Evolutionary conservation across 1,284 basidiomycete species (phyloP).

Genomic region (Ceratobasidium sp.): DNA sequence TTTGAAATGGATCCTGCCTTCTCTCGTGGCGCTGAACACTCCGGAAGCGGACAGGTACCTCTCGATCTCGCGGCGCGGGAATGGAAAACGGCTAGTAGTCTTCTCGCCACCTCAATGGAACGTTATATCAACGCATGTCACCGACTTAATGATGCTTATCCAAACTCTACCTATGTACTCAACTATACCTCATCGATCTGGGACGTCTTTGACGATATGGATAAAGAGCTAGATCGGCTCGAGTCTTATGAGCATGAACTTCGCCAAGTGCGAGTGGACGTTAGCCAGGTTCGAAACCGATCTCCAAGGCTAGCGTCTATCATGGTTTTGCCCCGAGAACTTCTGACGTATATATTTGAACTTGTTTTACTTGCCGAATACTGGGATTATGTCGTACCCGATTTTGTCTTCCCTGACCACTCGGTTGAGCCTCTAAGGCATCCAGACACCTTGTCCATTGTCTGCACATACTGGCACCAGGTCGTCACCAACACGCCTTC

Average conservation of each 20-base stretch:
- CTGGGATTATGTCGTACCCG: neutral
- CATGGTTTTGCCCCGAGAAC: neutral
- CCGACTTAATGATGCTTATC: neutral
- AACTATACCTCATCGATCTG: neutral
- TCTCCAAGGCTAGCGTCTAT: neutral
- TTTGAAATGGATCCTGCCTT: too few species aligned
- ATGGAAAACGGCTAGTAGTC: too few species aligned
- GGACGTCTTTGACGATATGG: neutral
- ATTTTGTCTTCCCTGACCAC: too few species aligned
- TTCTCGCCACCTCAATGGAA: too few species aligned
- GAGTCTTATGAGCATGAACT: neutral
- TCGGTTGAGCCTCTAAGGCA: too few species aligned
- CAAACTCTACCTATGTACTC: neutral
- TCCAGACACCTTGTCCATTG: neutral
- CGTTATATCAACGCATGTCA: too few species aligned
- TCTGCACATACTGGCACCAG: slow-evolving; percentile 16
- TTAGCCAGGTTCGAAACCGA: neutral
- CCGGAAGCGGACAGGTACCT: too few species aligned
- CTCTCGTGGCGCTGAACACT: too few species aligned
- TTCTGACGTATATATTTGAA: slow-evolving; percentile 5
- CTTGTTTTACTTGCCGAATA: neutral
- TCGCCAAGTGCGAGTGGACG: too few species aligned
- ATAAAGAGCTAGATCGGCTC: neutral
- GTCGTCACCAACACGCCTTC: neutral
- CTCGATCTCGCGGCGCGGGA: too few species aligned